Conservation (phyloP, 1,139 yeast genomes). For the Nakaseomyces glabratus region DNA sequence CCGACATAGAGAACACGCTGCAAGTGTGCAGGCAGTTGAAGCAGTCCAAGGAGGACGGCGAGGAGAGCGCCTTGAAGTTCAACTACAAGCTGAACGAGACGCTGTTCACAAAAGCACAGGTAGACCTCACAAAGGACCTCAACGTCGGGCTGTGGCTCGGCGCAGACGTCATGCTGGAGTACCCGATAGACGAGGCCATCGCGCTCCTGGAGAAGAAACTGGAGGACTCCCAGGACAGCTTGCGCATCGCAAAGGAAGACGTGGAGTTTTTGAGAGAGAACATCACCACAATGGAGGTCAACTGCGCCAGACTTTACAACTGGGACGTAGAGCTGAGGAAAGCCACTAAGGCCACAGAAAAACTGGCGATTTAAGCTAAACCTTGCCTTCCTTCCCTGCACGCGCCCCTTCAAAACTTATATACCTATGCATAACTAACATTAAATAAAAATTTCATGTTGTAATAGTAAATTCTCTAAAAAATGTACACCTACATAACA, state of each 20-base stretch:
- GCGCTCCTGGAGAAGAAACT: conserved; percentile 58
- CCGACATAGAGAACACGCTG: conserved; percentile 80
- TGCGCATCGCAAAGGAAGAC: conserved; percentile 64
- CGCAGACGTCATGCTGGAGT: conserved; percentile 95
- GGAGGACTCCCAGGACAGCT: conserved; percentile 50
- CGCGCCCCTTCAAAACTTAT: too few species aligned
- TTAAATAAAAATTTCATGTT: too few species aligned
- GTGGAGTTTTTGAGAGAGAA: conserved; percentile 82
- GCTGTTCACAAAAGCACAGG: conserved; percentile 70
- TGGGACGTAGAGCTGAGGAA: conserved; percentile 87
- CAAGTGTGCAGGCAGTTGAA: conserved; percentile 59
- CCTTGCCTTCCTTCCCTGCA: too few species aligned
- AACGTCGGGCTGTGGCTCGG: conserved; percentile 88
- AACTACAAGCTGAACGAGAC: conserved; percentile 92
- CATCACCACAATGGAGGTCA: conserved; percentile 96
- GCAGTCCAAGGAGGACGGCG: conserved; percentile 34
- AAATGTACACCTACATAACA: too few species aligned
- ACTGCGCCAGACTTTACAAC: conserved; percentile 88
- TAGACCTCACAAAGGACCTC: conserved; percentile 35
- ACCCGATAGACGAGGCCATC: conserved; percentile 81
- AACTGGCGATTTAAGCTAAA: conserved; percentile 6
- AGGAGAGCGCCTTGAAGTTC: conserved; percentile 44
- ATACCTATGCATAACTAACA: too few species aligned
- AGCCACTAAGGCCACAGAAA: conserved; percentile 31
- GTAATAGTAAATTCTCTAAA: too few species aligned